These are phyloP conservation scores for Xylona heveae DNA, from an alignment of 495 filamentous ascomycete species.

Conservation along the genomic window DNA sequence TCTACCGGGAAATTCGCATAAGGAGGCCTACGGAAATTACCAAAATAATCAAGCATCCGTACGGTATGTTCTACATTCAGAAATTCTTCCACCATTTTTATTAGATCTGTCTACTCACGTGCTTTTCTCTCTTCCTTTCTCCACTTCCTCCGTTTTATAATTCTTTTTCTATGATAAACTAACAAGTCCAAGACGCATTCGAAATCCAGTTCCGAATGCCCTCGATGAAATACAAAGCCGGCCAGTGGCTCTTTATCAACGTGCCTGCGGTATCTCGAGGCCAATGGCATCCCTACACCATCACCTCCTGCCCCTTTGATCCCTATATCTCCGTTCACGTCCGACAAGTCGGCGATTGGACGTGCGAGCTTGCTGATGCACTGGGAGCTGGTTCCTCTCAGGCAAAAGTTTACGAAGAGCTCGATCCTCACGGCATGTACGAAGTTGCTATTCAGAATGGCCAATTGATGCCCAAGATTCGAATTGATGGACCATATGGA, in stretches of 20 bases:
- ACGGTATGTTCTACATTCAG: too few species aligned
- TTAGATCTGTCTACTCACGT: too few species aligned
- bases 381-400: constrained; percentile 77
- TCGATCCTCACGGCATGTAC: constrained; percentile 94
- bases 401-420: constrained; percentile 61
- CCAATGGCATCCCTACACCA: constrained; percentile 99
- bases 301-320: constrained; percentile 94
- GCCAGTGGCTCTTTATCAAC: constrained; percentile 94
- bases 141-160: neutral
- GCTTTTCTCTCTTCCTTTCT: too few species aligned
- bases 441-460: constrained; percentile 91
- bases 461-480: constrained; percentile 67
- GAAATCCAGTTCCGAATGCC: constrained; percentile 95
- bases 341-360: constrained; percentile 93
- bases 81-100: too few species aligned
- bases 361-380: constrained; percentile 67
- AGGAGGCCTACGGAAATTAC: constrained; percentile 70
- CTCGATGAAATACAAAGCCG: constrained; percentile 93
- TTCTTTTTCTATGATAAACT: constrained; percentile 8
- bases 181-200: constrained; percentile 50
- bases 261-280: constrained; percentile 66
- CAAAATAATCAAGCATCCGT: constrained; percentile 91
- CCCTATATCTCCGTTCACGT: constrained; percentile 86
- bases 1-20: constrained; percentile 79
- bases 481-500: constrained; percentile 91